Base-by-base conservation (phyloP, 1,139 yeast genomes). In the Suhomyces choctaworum region DNA sequence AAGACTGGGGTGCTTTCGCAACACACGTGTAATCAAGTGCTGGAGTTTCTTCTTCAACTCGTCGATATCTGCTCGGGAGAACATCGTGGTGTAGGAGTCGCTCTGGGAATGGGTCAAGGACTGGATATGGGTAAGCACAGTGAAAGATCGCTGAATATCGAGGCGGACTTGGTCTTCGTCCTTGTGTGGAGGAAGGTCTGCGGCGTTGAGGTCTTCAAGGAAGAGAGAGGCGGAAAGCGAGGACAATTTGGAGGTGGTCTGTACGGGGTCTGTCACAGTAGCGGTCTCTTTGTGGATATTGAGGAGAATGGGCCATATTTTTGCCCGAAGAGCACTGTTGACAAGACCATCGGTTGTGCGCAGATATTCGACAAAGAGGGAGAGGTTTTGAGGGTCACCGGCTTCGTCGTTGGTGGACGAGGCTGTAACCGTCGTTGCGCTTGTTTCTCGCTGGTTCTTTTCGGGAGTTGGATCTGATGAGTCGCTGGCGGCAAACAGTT, bases 151-250 rank as follows among this genome's bases (percentile, higher is more conserved):
- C 17, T 77, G 76, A 5, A 87, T 82, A 58, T 90, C 98, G 37
- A 88, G 70, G 34, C 63, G 58, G 1, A 89, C 89, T 58, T 92
- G 98, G 12, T 73, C 76, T 53, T 85, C 92, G 51, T 89, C 97
- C 28, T 60, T 66, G 52, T 85, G 92, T 1, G 64, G 63, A 1
- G 68, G 66, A 25, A 64, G 44, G 42, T 67, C 73, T 25, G 56
- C 46, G 22, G 49, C 40, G 22, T 53, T 47, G 30, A 61, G 48
- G 23, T 53, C 56, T 12, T 52, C 52, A 12, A 58, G 46, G 11
- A 58, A 36, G n/a, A 44, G 36, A 5, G 36, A 36, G 2, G 33
- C 37, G 3, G 34, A 24, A 5, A 34, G 29, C 12, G 45, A 16
- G 27, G 13, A 27, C 5, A 37, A 31, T 19, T 44, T 35, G 4